Evolutionary conservation across 2,329 filamentous ascomycete species (phyloP).

Genomic region (Podosphaera xanthii): DNA sequence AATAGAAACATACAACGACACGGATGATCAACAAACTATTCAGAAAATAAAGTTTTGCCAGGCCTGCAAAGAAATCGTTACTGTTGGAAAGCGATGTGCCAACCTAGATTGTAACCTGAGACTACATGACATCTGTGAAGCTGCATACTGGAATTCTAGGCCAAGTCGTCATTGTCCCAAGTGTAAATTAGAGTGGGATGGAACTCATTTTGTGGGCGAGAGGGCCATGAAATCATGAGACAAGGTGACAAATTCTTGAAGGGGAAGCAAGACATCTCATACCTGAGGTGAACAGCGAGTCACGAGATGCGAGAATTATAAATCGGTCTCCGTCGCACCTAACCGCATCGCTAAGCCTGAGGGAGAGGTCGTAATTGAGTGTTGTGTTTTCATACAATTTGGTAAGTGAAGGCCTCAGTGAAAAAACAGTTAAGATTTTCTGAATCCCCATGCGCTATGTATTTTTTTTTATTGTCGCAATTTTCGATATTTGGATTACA

Average conservation of each 20-base stretch:
- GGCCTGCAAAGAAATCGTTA: conserved; percentile 77
- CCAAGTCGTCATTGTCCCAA: conserved; percentile 37
- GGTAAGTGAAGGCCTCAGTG: no score
- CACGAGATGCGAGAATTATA: no score
- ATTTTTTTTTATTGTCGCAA: no score
- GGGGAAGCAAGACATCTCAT: conserved; percentile 7
- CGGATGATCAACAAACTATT: conserved; percentile 32
- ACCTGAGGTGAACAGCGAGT: no score
- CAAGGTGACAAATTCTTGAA: conserved; percentile 14
- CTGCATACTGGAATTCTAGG: conserved; percentile 44
- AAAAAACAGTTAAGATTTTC: no score
- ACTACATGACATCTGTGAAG: conserved; percentile 55
- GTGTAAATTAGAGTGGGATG: conserved; percentile 28
- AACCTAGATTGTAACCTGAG: conserved; percentile 44
- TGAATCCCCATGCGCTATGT: no score
- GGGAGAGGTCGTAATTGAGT: no score
- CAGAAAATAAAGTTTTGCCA: conserved; percentile 69
- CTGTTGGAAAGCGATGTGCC: conserved; percentile 55
- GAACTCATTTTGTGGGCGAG: conserved; percentile 15
- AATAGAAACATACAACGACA: conserved; percentile 75
- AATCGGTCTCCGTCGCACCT: no score
- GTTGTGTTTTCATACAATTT: no score
- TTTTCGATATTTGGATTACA: no score
- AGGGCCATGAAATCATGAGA: conserved; percentile 15
- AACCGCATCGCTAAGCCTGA: no score